Evolutionary conservation across 805 yeast species (phyloP).

Genomic region (Hanseniaspora lindneri): DNA sequence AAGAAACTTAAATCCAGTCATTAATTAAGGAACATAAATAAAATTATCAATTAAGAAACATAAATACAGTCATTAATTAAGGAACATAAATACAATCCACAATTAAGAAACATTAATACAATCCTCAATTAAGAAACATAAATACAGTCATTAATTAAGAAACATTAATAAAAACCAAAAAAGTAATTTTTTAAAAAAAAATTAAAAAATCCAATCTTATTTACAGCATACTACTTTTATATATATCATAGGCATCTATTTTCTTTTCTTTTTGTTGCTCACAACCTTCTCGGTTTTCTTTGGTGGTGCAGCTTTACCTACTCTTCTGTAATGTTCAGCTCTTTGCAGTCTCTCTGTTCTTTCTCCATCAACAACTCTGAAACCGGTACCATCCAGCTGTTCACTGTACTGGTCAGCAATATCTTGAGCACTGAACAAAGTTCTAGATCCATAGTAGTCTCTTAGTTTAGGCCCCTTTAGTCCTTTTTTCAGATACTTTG

Average conservation of each 20-base stretch:
- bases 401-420: constrained; percentile 31
- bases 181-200: too few relatives aligned
- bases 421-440: constrained; percentile 52
- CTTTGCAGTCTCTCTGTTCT: constrained; percentile 58
- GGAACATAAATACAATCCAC: too few relatives aligned
- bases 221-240: background rate
- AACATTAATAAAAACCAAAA: too few relatives aligned
- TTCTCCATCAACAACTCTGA: constrained; percentile 49
- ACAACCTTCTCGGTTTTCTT: constrained; percentile 44
- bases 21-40: too few relatives aligned
- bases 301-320: constrained; percentile 83
- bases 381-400: constrained; percentile 34
- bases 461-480: constrained; percentile 62
- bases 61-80: too few relatives aligned
- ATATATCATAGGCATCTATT: constrained; percentile 18
- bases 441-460: constrained; percentile 62
- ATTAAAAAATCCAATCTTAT: background rate
- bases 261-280: constrained; percentile 34
- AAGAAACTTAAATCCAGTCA: too few relatives aligned
- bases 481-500: constrained; percentile 54
- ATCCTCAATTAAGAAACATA: too few relatives aligned
- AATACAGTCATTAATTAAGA: too few relatives aligned
- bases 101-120: too few relatives aligned
- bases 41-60: too few relatives aligned
- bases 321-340: constrained; percentile 58